Base-by-base conservation (phyloP, 1,139 yeast species). In the Pichia sp. region DNA sequence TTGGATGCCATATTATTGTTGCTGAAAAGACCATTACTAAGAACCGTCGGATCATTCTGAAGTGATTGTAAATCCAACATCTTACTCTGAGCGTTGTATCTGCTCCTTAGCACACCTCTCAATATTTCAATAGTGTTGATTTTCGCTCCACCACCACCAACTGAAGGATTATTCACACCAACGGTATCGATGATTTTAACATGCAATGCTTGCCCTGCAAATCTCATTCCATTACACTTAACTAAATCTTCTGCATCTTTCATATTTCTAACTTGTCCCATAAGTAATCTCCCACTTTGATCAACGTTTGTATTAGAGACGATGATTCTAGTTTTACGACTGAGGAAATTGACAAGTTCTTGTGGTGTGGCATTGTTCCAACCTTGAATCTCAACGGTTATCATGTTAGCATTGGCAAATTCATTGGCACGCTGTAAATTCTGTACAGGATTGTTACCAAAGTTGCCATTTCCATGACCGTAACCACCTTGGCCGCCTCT, bases 341-440 rank as follows among this genome's bases (percentile, higher is more conserved):
- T 69, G 12, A 87, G 62, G 57, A 86, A 87, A 30, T 67, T 65
- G 15, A 83, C 65, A 43, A 87, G 65, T 37, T 84, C 93, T 32
- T 76, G 81, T 44, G 67, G 67, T 11, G 80, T 59, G 3, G 85
- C 88, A 35, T 87, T 86, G 48, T 82, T 79, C 96, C 96, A 87
- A 30, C 87, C 86, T 35, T 70, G 63, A 14, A 86, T 69, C 47
- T 80, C 87, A 16, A 83, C 69, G 1, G 69, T 66, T 3, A 72
- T 58, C 22, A 64, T 47, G 41, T 63, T 69, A 33, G 60, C 63
- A 15, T 52, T 45, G 6, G 52, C 60, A 41, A 48, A 60, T 33
- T 63, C 63, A 39, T 64, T 63, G 2, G 51, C 52, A 28, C 45
- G 38, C 11, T 47, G 41, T 8, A 50, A 18, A 10, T 27, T 43